Evolutionary conservation across 2,329 filamentous ascomycete genomes (phyloP).

Genomic region (Fusarium continuum): DNA sequence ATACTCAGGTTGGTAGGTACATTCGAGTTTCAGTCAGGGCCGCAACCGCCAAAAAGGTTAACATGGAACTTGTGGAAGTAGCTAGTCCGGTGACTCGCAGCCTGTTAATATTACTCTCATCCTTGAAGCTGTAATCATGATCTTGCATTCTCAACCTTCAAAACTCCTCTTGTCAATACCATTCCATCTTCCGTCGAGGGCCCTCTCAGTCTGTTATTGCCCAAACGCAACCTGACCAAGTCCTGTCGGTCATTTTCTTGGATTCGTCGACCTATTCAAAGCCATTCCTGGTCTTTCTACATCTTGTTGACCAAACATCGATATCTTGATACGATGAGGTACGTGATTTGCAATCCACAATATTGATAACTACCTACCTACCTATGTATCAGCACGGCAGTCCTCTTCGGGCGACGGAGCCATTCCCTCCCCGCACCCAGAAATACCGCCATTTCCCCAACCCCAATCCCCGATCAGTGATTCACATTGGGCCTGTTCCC

Average conservation of each 20-base stretch:
- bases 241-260: neutral
- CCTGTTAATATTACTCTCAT: neutral
- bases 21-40: neutral
- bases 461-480: constrained; percentile 20
- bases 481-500: constrained; percentile 24
- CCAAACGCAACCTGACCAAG: neutral
- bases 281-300: neutral
- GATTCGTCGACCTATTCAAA: neutral
- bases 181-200: neutral
- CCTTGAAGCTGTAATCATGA: neutral
- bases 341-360: constrained; percentile 10
- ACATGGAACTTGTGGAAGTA: neutral
- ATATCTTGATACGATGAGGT: constrained; percentile 24
- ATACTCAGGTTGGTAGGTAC: too few species aligned
- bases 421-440: constrained; percentile 26
- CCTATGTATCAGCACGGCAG: neutral
- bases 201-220: neutral
- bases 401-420: neutral
- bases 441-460: constrained; percentile 13
- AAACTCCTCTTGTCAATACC: neutral
- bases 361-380: constrained; percentile 2
- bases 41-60: constrained; percentile 1
- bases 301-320: neutral
- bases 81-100: neutral
- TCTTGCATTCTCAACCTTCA: constrained; percentile 5